Evolutionary conservation across 192 early-diverging fungal species (phyloP).

Genomic region (Gonapodya prolifera): DNA sequence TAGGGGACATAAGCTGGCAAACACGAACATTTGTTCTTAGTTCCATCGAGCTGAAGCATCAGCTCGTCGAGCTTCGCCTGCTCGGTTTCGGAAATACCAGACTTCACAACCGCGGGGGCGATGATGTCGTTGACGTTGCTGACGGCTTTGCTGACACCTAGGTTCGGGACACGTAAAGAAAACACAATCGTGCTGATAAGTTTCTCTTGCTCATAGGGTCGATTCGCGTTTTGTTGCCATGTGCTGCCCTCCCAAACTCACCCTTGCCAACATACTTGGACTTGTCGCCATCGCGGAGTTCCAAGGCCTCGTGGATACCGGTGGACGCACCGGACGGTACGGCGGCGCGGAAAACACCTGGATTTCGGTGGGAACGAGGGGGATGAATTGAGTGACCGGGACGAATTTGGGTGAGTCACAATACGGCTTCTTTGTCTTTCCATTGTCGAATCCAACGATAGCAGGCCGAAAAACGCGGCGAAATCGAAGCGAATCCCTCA

Average conservation of each 20-base stretch:
- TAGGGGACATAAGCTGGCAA: no score
- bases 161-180: neutral
- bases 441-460: no score
- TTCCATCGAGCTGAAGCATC: slow-evolving; percentile 84
- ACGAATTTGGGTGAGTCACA: no score
- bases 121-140: slow-evolving; percentile 83
- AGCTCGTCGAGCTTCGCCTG: slow-evolving; percentile 86
- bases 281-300: slow-evolving; percentile 87
- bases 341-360: slow-evolving; percentile 84
- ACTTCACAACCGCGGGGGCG: slow-evolving; percentile 59
- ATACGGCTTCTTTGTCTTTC: no score
- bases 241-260: slow-evolving; percentile 38
- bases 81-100: slow-evolving; percentile 71
- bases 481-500: no score
- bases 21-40: slow-evolving; percentile 65
- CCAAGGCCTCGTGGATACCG: slow-evolving; percentile 96
- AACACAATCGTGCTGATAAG: neutral
- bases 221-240: no score
- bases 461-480: no score
- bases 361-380: neutral
- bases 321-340: slow-evolving; percentile 98
- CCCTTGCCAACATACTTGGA: slow-evolving; percentile 87
- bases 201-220: no score
- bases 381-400: no score
- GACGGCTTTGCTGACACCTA: slow-evolving; percentile 83